These are phyloP conservation scores for Cyberlindnera saturnus DNA, from an alignment of 805 yeast species.

Conservation along the genomic window DNA sequence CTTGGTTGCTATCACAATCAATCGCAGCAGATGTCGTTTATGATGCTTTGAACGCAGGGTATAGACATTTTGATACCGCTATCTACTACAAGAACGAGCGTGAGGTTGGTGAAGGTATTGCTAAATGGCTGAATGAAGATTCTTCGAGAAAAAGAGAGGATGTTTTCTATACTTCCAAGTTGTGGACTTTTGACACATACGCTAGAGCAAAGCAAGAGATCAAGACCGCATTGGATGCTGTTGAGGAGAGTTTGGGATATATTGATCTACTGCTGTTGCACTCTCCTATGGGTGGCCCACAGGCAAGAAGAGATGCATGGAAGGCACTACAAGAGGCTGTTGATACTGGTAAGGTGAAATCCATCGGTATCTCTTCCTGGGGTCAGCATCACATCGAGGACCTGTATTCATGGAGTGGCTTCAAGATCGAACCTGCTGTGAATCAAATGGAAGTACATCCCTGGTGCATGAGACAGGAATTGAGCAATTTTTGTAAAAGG, in stretches of 20 bases:
- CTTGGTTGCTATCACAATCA: conserved; percentile 36
- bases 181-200: conserved; percentile 53
- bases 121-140: conserved; percentile 42
- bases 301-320: conserved; percentile 60
- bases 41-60: conserved; percentile 57
- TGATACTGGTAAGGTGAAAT: conserved; percentile 49
- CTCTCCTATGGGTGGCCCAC: conserved; percentile 50
- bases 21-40: conserved; percentile 40
- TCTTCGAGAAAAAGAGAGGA: conserved; percentile 43
- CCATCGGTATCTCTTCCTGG: conserved; percentile 77
- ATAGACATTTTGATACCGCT: conserved; percentile 74
- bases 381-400: conserved; percentile 60
- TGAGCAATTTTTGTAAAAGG: conserved; percentile 37
- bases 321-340: conserved; percentile 73
- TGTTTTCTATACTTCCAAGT: conserved; percentile 61
- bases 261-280: conserved; percentile 70
- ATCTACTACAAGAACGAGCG: conserved; percentile 58
- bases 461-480: conserved; percentile 36
- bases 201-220: conserved; percentile 53
- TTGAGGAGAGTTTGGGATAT: conserved; percentile 47
- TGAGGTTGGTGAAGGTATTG: conserved; percentile 56
- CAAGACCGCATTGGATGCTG: conserved; percentile 44
- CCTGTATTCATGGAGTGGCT: conserved; percentile 52
- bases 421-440: conserved; percentile 57
- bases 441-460: conserved; percentile 65